Evolutionary conservation across 1,284 basidiomycete genomes (phyloP), one percentile per base, ranked within the genome.

Genomic region (Trichosporon inkin): DNA sequence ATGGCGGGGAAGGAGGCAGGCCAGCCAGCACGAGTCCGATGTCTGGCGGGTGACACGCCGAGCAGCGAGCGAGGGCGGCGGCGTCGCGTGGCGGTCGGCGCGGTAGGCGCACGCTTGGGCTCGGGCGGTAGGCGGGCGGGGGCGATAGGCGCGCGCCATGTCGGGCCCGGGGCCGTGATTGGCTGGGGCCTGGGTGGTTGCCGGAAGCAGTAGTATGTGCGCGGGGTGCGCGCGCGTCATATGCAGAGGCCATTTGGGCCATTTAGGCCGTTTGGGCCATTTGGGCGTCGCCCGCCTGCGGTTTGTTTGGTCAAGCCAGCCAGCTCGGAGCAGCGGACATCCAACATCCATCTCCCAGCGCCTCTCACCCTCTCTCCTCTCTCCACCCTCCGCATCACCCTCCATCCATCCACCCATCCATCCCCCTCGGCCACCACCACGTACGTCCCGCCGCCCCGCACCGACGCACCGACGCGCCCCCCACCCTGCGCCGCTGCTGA

Each of bases 341-440:
- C 44, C 22, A 32, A 32, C 44, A 32, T 32, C 44, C 28, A 22
- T 32, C 44, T 22, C 41, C 41, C 24, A 22, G n/a, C 53, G 35
- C 39, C 57, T 37, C 40, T 47, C 22, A 38, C 61, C 47, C 32
- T 20, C 20, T 11, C 38, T 20, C 32, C 32, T 47, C 44, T 10
- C 38, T 44, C 22, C 40, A 28, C 17, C 40, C 22, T 24, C 17
- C 51, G 53, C 44, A 32, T 49, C 44, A 16, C 24, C 44, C 28
- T 53, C 49, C 55, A 56, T 44, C 24, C 60, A 61, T 49, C 55
- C 56, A 62, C 37, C 53, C 41, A 53, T 28, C 28, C 52, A 41
- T 24, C 32, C 40, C 20, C 51, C 44, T 19, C 44, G 16, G 19
- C 28, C 24, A 6, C 56, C 24, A 24, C 55, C 44, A 44, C 34